A percentile compares a stretch with the other conserved stretches of the same genome.
Evolutionary conservation across 495 filamentous ascomycete genomes (phyloP).

Genomic region (Xylaria sp.): DNA sequence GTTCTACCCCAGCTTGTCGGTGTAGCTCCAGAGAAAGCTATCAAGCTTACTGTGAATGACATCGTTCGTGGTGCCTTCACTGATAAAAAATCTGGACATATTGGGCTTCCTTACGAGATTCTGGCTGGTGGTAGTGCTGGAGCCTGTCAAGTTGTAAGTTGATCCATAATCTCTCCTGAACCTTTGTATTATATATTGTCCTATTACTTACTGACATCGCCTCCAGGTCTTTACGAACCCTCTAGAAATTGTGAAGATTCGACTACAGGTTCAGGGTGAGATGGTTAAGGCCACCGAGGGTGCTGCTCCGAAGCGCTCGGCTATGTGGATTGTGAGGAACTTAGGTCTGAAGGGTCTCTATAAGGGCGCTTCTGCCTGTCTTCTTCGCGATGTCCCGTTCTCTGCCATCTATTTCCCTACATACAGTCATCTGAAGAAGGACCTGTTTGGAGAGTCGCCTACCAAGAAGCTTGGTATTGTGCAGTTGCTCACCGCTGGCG

Average conservation of each 20-base stretch:
- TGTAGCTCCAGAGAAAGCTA: constrained; percentile 97
- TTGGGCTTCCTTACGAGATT: constrained; percentile 75
- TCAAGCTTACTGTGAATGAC: constrained; percentile 98
- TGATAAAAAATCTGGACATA: constrained; percentile 76
- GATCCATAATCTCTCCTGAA: neutral
- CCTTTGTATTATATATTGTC: neutral
- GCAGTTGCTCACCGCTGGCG: constrained; percentile 92
- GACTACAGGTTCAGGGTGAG: constrained; percentile 96
- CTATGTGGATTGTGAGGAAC: constrained; percentile 96
- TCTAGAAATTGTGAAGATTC: constrained; percentile 98
- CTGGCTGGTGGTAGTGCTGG: constrained; percentile 90
- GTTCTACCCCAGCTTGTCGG: constrained; percentile 94
- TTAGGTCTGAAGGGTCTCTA: constrained; percentile 95
- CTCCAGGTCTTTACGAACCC: constrained; percentile 91
- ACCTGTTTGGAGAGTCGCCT: constrained; percentile 89
- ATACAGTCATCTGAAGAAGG: constrained; percentile 91
- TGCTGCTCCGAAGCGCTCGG: constrained; percentile 77
- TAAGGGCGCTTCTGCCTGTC: constrained; percentile 95
- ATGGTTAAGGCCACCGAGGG: constrained; percentile 87
- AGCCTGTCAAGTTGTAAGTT: constrained; percentile 92
- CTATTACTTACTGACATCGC: neutral
- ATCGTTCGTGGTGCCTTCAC: constrained; percentile 79
- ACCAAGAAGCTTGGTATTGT: constrained; percentile 90
- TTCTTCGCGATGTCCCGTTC: constrained; percentile 96
- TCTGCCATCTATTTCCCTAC: constrained; percentile 99